Percentiles rank a stretch among this genome's conserved stretches.
These are phyloP conservation scores for Magnusiomyces fungicola DNA, from an alignment of 1,139 yeast genomes.

Conservation along the genomic window DNA sequence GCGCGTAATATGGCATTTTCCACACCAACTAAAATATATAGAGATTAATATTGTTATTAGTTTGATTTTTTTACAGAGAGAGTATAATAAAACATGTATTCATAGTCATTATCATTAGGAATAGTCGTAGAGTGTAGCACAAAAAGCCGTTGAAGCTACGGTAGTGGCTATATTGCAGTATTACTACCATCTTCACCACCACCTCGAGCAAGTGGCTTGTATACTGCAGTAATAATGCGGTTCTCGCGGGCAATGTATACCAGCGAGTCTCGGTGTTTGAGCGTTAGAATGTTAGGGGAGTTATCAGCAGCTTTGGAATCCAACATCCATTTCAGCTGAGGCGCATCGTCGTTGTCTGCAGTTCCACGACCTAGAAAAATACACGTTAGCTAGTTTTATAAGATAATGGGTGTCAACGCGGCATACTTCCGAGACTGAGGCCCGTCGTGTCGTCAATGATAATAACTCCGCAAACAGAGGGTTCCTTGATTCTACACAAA, in stretches of 20 bases:
- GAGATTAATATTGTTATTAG: too few relatives aligned
- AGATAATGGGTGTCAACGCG: not conserved
- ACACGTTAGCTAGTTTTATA: not conserved
- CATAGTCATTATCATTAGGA: too few relatives aligned
- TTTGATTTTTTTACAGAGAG: too few relatives aligned
- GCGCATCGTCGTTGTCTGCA: constrained; percentile 26
- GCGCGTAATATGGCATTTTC: too few relatives aligned
- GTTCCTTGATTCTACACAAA: constrained; percentile 18
- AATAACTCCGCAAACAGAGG: constrained; percentile 24
- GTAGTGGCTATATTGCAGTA: too few relatives aligned
- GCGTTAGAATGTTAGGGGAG: constrained; percentile 5
- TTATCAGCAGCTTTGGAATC: constrained; percentile 9
- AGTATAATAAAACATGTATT: too few relatives aligned
- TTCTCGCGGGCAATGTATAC: constrained; percentile 10
- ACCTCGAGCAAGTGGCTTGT: constrained; percentile 4
- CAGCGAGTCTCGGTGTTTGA: constrained; percentile 1
- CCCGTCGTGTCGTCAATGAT: constrained; percentile 23
- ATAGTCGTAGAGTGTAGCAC: too few relatives aligned
- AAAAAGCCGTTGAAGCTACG: too few relatives aligned
- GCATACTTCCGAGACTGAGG: constrained; percentile 24
- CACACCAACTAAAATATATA: too few relatives aligned
- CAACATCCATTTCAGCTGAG: constrained; percentile 18
- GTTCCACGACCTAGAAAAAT: constrained; percentile 20
- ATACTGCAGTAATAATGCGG: constrained; percentile 10
- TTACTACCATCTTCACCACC: not conserved